Conservation (phyloP, 352 stramenopile species). For the Thalassiosira delicatula region DNA sequence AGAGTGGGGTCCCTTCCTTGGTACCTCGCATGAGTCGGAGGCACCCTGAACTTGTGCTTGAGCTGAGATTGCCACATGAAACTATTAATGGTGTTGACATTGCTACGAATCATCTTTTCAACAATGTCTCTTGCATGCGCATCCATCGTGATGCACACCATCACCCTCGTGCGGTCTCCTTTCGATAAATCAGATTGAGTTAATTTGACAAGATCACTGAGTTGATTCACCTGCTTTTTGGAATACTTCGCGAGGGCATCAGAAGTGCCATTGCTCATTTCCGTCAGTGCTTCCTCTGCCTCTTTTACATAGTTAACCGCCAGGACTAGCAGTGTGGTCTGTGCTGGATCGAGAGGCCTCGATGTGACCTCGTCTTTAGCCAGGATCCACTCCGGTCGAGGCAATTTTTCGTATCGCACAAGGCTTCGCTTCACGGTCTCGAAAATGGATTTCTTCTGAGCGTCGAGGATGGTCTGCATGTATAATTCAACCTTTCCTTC, state of each 20-base stretch:
- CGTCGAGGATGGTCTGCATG: constrained; percentile 93
- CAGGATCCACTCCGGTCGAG: constrained; percentile 95
- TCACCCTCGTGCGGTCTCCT: constrained; percentile 89
- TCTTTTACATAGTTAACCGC: constrained; percentile 96
- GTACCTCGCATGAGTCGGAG: constrained; percentile 90
- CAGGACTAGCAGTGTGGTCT: constrained; percentile 90
- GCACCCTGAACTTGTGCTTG: constrained; percentile 91
- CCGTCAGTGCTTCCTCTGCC: constrained; percentile 91
- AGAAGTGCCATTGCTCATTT: constrained; percentile 91
- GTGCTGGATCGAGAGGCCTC: constrained; percentile 92
- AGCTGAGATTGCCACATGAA: constrained; percentile 96
- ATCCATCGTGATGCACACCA: constrained; percentile 94
- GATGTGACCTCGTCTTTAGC: constrained; percentile 89
- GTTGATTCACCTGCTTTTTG: constrained; percentile 87
- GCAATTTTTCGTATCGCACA: constrained; percentile 89
- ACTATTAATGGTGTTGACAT: constrained; percentile 87
- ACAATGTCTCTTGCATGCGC: constrained; percentile 94
- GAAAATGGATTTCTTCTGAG: constrained; percentile 93
- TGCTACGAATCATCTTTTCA: constrained; percentile 90
- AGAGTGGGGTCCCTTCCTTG: constrained; percentile 91
- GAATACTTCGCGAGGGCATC: constrained; percentile 93
- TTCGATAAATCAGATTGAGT: constrained; percentile 87
- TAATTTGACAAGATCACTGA: constrained; percentile 91
- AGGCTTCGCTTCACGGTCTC: constrained; percentile 92
- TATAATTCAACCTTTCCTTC: constrained; percentile 98